phyloP scores from a whole-genome alignment of 1,284 basidiomycete species.

The Veloboletus limbatus region DNA sequence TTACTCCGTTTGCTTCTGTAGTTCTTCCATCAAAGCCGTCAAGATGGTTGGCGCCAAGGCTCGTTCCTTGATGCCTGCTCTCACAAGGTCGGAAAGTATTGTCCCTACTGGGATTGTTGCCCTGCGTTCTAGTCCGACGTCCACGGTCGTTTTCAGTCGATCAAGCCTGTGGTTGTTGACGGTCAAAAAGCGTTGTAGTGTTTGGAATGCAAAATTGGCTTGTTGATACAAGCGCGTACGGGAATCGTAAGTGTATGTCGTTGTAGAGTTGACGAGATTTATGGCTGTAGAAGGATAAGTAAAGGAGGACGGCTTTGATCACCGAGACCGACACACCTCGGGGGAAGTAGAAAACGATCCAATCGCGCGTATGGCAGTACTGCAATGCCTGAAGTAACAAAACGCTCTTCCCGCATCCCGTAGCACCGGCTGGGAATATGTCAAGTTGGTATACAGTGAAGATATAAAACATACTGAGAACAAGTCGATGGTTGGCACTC shows the following conservation, averaged over 20 bases:
- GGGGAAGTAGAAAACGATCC: constrained; percentile 90
- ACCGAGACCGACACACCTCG: constrained; percentile 47
- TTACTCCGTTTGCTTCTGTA: constrained; percentile 68
- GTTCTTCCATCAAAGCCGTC: constrained; percentile 58
- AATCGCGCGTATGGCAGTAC: constrained; percentile 67
- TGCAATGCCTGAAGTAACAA: constrained; percentile 79
- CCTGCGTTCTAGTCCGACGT: constrained; percentile 47
- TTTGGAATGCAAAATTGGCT: constrained; percentile 59
- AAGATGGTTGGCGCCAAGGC: constrained; percentile 63
- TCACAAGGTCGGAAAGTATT: constrained; percentile 56
- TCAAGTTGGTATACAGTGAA: constrained; percentile 1
- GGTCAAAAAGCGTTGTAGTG: constrained; percentile 54
- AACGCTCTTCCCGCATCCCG: constrained; percentile 84
- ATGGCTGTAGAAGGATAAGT: constrained; percentile 43
- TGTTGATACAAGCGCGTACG: constrained; percentile 80
- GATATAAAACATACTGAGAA: constrained; percentile 52
- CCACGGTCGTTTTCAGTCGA: constrained; percentile 39
- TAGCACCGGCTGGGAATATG: constrained; percentile 56
- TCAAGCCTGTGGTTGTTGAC: constrained; percentile 50
- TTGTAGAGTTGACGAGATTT: constrained; percentile 77
- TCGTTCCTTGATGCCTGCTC: constrained; percentile 55
- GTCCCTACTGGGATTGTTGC: constrained; percentile 48
- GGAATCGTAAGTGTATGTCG: constrained; percentile 72
- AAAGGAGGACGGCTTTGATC: neutral
- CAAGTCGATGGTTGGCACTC: constrained; percentile 44